Conservation (phyloP, 139 green algal species). For the Gonium pectorale region DNA sequence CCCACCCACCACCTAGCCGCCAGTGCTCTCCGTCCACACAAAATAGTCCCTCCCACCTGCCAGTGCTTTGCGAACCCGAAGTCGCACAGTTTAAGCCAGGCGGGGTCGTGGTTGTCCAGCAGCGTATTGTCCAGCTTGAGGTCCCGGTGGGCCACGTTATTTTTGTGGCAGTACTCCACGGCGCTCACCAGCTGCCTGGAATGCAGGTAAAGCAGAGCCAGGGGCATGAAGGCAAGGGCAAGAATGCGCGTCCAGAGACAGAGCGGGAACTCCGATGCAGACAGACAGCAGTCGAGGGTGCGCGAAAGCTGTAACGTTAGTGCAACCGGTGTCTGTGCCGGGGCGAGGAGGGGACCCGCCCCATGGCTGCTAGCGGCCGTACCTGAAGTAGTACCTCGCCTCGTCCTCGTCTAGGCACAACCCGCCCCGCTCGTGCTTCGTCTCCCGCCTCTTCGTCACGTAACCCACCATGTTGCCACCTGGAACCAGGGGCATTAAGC, state of each 20-base stretch:
- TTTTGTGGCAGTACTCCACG: constrained; percentile 89
- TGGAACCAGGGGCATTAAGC: too few species aligned
- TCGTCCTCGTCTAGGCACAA: constrained; percentile 76
- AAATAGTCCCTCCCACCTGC: constrained; percentile 38
- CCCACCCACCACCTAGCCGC: too few species aligned
- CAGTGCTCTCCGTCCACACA: too few species aligned
- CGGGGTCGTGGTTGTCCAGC: constrained; percentile 65
- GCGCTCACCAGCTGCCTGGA: constrained; percentile 84
- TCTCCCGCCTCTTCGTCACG: constrained; percentile 67
- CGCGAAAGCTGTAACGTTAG: too few species aligned
- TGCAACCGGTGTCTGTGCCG: too few species aligned
- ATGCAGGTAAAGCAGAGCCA: background rate
- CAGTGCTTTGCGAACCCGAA: constrained; percentile 81
- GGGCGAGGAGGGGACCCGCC: too few species aligned
- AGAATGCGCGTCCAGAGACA: too few species aligned
- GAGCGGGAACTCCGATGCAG: too few species aligned
- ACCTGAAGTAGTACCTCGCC: constrained; percentile 75
- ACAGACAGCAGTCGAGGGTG: too few species aligned
- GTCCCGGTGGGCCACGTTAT: constrained; percentile 86
- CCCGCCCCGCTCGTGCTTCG: constrained; percentile 50
- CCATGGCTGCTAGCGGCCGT: too few species aligned
- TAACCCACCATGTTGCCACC: constrained; percentile 73
- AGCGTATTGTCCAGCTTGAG: constrained; percentile 82
- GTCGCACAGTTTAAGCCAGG: constrained; percentile 78
- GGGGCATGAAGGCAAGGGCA: too few species aligned